Percentiles rank a stretch among this genome's conserved stretches.
phyloP scores from a whole-genome alignment of 78 protist species.

The Bodo saltans region DNA sequence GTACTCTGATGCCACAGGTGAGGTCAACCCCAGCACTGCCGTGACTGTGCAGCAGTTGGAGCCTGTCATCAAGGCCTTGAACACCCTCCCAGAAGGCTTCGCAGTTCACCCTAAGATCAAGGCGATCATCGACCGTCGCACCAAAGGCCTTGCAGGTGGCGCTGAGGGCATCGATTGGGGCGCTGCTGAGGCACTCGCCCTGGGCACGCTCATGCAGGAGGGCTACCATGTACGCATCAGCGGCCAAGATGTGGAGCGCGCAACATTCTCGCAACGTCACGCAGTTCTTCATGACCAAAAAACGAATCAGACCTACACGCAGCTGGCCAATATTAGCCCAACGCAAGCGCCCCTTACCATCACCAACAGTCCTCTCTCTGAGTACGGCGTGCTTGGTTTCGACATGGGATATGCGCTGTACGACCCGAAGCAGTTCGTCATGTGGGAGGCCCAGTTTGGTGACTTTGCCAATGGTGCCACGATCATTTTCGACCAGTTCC shows the following conservation, averaged over 20 bases:
- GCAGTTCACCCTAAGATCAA: conserved; percentile 41
- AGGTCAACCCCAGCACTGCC: conserved; percentile 27
- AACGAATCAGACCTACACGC: conserved; percentile 23
- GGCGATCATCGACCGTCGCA: neutral
- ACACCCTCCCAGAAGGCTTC: conserved; percentile 59
- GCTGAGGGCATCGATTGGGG: conserved; percentile 69
- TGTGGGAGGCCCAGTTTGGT: conserved; percentile 97
- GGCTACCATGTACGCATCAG: conserved; percentile 84
- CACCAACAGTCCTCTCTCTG: conserved; percentile 72
- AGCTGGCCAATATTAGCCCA: conserved; percentile 47
- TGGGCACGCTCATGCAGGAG: conserved; percentile 68
- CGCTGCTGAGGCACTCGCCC: conserved; percentile 71
- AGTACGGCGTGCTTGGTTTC: conserved; percentile 84
- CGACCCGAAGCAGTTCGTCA: conserved; percentile 70
- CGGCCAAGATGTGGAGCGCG: conserved; percentile 92
- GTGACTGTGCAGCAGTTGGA: conserved; percentile 34
- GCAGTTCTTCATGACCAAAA: conserved; percentile 80
- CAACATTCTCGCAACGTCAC: conserved; percentile 95
- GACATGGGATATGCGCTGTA: conserved; percentile 85
- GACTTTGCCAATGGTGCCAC: conserved; percentile 92
- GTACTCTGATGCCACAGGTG: neutral
- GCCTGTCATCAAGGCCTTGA: conserved; percentile 32
- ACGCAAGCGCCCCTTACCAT: conserved; percentile 43
- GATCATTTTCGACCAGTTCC: conserved; percentile 89
- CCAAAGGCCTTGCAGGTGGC: neutral